Evolutionary conservation across 1,139 yeast species (phyloP).

Genomic region (Blastobotrys illinoisensis): DNA sequence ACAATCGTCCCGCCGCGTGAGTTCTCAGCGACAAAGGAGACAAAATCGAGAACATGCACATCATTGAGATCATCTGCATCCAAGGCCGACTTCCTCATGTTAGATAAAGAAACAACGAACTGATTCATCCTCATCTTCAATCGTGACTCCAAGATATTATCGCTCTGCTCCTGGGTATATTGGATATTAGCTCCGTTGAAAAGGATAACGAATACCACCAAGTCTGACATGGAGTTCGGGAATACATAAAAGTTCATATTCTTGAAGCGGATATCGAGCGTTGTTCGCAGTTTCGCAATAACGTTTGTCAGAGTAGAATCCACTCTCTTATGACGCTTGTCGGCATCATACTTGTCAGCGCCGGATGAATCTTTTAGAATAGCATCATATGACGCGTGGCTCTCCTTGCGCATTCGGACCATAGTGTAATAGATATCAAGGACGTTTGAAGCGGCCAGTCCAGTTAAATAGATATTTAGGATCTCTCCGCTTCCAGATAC

Average conservation of each 20-base stretch:
- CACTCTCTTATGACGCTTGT: slow-evolving; percentile 6
- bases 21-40: slow-evolving; percentile 45
- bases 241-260: slow-evolving; percentile 56
- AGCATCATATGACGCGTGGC: slow-evolving; percentile 64
- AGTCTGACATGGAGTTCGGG: slow-evolving; percentile 71
- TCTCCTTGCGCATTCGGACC: slow-evolving; percentile 67
- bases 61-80: slow-evolving; percentile 42
- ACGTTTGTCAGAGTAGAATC: slow-evolving; percentile 15
- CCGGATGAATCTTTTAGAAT: slow-evolving; percentile 53
- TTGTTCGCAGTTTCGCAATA: slow-evolving; percentile 42
- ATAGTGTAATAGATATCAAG: slow-evolving; percentile 72
- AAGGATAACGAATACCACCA: slow-evolving; percentile 62
- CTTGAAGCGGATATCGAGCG: slow-evolving; percentile 56
- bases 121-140: slow-evolving; percentile 46
- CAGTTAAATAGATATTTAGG: slow-evolving; percentile 63
- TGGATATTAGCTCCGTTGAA: slow-evolving; percentile 56
- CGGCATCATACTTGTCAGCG: not conserved
- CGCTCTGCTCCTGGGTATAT: slow-evolving; percentile 35
- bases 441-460: slow-evolving; percentile 77
- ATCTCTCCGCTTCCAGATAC: slow-evolving; percentile 52
- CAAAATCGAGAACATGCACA: slow-evolving; percentile 51
- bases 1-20: slow-evolving; percentile 79
- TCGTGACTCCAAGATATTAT: slow-evolving; percentile 19
- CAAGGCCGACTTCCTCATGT: slow-evolving; percentile 38
- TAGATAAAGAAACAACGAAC: slow-evolving; percentile 60